These are phyloP conservation scores for Eimeria necatrix DNA, from an alignment of 169 alveolate species.

Conservation along the genomic window DNA sequence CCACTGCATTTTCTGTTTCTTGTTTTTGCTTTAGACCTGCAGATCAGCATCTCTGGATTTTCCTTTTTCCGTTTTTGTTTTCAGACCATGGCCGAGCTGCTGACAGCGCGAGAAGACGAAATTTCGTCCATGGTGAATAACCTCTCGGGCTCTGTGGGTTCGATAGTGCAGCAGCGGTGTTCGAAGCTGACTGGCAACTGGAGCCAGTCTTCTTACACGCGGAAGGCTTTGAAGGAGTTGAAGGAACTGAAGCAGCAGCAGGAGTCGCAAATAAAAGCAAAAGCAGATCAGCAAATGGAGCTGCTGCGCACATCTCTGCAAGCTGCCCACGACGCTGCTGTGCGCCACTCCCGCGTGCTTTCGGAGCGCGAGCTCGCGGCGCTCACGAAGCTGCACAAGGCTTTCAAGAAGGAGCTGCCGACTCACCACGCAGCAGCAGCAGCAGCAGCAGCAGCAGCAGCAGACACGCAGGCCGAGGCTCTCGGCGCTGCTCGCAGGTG, in stretches of 20 bases:
- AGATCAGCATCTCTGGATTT: too few species aligned
- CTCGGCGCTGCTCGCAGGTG: constrained; percentile 17
- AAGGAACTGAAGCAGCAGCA: constrained; percentile 57
- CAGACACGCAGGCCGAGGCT: constrained; percentile 46
- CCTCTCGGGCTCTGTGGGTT: constrained; percentile 61
- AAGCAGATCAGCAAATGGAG: constrained; percentile 39
- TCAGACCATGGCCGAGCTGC: constrained; percentile 16
- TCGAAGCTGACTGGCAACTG: constrained; percentile 57
- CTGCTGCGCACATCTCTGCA: constrained; percentile 64
- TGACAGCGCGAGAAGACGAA: constrained; percentile 66
- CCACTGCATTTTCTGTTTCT: too few species aligned
- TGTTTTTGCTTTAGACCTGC: too few species aligned
- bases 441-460: constrained; percentile 32
- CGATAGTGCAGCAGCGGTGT: constrained; percentile 55
- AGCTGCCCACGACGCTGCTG: constrained; percentile 51
- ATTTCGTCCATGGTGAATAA: constrained; percentile 45
- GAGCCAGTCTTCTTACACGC: constrained; percentile 10
- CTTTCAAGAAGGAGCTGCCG: constrained; percentile 48
- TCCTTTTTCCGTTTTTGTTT: too few species aligned
- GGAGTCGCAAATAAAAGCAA: constrained; percentile 45
- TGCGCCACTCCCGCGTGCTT: constrained; percentile 50
- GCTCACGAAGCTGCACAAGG: constrained; percentile 48
- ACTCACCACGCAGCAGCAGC: constrained; percentile 41
- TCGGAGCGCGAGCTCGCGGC: constrained; percentile 64
- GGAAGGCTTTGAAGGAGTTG: constrained; percentile 43